Conservation (phyloP, 2,329 filamentous ascomycete species). For the Arthroderma uncinatum region DNA sequence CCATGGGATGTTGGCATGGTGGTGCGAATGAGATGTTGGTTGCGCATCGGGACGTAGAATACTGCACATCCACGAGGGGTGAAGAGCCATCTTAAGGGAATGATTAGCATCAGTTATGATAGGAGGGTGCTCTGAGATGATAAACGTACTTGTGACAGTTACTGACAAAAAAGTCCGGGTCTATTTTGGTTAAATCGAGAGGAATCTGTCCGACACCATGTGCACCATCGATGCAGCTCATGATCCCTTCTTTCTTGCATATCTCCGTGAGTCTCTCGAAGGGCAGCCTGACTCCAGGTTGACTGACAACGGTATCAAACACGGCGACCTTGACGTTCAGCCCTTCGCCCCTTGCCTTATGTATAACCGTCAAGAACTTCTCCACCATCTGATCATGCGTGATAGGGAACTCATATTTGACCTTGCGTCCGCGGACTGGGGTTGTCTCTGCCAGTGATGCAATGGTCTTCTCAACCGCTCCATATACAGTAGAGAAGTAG, state of each 20-base stretch:
- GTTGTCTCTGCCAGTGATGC: constrained; percentile 61
- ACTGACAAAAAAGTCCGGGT: constrained; percentile 75
- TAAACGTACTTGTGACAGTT: constrained; percentile 63
- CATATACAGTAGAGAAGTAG: constrained; percentile 69
- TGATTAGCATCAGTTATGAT: not conserved
- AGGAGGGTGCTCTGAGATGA: not conserved
- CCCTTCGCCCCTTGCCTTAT: constrained; percentile 38
- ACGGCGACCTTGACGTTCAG: constrained; percentile 56
- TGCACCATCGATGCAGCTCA: constrained; percentile 72
- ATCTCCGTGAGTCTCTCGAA: constrained; percentile 55
- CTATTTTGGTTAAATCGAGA: constrained; percentile 53
- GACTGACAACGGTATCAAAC: constrained; percentile 69
- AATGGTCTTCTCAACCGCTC: constrained; percentile 62
- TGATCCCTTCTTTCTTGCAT: constrained; percentile 55
- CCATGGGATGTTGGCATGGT: constrained; percentile 73
- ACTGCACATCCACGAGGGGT: constrained; percentile 69
- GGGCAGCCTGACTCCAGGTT: constrained; percentile 69
- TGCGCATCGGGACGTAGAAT: constrained; percentile 64
- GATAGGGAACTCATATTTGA: constrained; percentile 57
- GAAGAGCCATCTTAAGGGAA: constrained; percentile 56
- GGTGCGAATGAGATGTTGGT: constrained; percentile 63
- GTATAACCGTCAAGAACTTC: constrained; percentile 53
- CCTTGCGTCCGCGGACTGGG: constrained; percentile 39
- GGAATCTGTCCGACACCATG: constrained; percentile 72
- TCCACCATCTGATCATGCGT: constrained; percentile 55